Evolutionary conservation across 257 asterid genomes (phyloP), one percentile per base, ranked within the genome.

Genomic region (Lavandula angustifolia): DNA sequence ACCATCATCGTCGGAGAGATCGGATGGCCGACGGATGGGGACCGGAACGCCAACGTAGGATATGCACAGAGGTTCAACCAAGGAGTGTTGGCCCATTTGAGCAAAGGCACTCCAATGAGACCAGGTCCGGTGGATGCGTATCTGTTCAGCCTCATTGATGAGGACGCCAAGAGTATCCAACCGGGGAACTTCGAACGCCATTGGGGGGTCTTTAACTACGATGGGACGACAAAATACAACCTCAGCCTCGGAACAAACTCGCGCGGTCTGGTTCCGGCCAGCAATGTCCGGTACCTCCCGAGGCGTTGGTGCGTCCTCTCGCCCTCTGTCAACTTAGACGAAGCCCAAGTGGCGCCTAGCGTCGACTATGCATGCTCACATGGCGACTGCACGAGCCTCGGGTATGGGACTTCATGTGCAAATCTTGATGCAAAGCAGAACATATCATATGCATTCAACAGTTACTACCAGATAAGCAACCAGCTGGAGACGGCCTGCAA

Each of bases 1-100:
- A 72, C 83, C 0, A 80, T 85, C 48, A 72, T 85, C 0, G 83
- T 87, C 2, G 95, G 95, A 10, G 95, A 87, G 62, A 81, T 87
- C 0, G 96, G 96, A 47, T 87, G 96, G 96, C 96, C 96, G 0
- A 85, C 96, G 0, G 94, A 87, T 3, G 96, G 96, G 4, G 83
- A 83, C 17, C 59, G 40, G 6, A 80, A 70, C 7, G 96, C 96
- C 6, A 85, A 76, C 10, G 6, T 62, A 3, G 74, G 56, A 22
- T 69, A 50, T 9, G 96, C 96, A 3, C 89, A 85, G 54, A 76
- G 79, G 57, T 87, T 85, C 82, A 87, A 87, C 71, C 94, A 78
- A 63, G 96, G 96, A 0, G 82, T 87, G 72, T 57, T 87, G 79
- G 31, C 83, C 3, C 96, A 79, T 33, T 54, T 83, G 56, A 69